These are phyloP conservation scores for Exophiala viscosa DNA, from an alignment of 2,329 filamentous ascomycete species.

Conservation along the genomic window DNA sequence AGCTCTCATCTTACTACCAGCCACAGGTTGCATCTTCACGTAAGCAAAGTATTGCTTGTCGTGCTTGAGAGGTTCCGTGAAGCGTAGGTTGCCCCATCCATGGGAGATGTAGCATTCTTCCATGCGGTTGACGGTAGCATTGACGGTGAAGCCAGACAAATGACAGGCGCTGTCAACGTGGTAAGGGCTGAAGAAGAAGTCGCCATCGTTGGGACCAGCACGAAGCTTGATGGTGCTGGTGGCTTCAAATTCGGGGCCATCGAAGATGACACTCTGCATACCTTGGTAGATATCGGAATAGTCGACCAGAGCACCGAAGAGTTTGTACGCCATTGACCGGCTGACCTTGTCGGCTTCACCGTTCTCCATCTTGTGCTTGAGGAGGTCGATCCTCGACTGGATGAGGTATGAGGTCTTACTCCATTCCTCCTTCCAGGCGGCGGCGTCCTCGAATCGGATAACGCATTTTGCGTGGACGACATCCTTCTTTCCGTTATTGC, in stretches of 20 bases:
- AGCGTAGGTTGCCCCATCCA: slow-evolving; percentile 59
- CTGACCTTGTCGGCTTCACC: slow-evolving; percentile 32
- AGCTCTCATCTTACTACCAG: slow-evolving; percentile 50
- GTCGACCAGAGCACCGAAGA: slow-evolving; percentile 36
- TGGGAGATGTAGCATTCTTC: slow-evolving; percentile 61
- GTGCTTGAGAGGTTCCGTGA: slow-evolving; percentile 50
- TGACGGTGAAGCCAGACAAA: slow-evolving; percentile 36
- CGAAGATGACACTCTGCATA: slow-evolving; percentile 37
- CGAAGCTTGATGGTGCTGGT: slow-evolving; percentile 33
- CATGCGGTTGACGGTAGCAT: slow-evolving; percentile 52
- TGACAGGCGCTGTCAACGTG: slow-evolving; percentile 40
- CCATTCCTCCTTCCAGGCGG: slow-evolving; percentile 32
- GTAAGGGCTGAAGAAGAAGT: slow-evolving; percentile 37
- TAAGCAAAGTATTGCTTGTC: slow-evolving; percentile 57
- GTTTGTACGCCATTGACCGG: slow-evolving; percentile 36
- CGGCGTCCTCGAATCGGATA: slow-evolving; percentile 31
- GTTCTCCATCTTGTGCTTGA: slow-evolving; percentile 31
- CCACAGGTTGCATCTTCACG: slow-evolving; percentile 56
- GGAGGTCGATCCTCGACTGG: slow-evolving; percentile 32
- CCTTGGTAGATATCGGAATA: slow-evolving; percentile 35
- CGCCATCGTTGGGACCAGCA: slow-evolving; percentile 29
- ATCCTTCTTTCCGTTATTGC: slow-evolving; percentile 28
- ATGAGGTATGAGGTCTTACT: slow-evolving; percentile 32
- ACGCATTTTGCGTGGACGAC: slow-evolving; percentile 32
- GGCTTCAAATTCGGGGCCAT: slow-evolving; percentile 38